phyloP scores from a whole-genome alignment of 2,329 filamentous ascomycete species.

The Bisporella sp. region DNA sequence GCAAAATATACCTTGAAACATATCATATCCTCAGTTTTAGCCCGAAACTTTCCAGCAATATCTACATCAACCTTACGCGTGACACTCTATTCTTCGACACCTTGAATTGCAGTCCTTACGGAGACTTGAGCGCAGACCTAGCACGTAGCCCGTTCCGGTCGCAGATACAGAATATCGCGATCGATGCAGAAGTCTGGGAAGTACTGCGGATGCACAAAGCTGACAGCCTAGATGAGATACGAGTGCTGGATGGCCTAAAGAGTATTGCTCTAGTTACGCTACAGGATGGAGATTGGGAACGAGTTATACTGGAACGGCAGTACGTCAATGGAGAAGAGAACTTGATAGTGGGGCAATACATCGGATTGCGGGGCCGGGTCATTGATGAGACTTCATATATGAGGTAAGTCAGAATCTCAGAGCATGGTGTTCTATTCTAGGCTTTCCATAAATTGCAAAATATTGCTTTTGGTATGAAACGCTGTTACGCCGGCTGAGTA shows the following conservation, averaged over 20 bases:
- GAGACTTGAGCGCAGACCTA: slow-evolving; percentile 21
- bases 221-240: slow-evolving; percentile 18
- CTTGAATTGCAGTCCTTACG: slow-evolving; percentile 20
- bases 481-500: too few species aligned
- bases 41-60: slow-evolving; percentile 13
- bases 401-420: too few species aligned
- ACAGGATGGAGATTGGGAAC: slow-evolving; percentile 4
- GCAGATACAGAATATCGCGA: slow-evolving; percentile 16
- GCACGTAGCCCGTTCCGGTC: slow-evolving; percentile 14
- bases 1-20: slow-evolving; percentile 13
- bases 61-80: slow-evolving; percentile 18
- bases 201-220: slow-evolving; percentile 19
- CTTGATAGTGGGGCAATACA: too few species aligned
- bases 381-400: too few species aligned
- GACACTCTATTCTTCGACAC: slow-evolving; percentile 23
- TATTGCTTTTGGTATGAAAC: too few species aligned
- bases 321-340: too few species aligned
- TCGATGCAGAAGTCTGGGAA: slow-evolving; percentile 21
- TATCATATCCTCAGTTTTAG: slow-evolving; percentile 18
- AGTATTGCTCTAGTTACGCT: slow-evolving; percentile 19
- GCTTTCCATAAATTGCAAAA: too few species aligned
- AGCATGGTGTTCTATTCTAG: too few species aligned
- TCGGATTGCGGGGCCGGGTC: too few species aligned
- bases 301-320: too few species aligned
- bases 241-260: slow-evolving; percentile 14